These are phyloP conservation scores for Colletotrichum limetticola DNA, from an alignment of 2,329 filamentous ascomycete species.

Conservation along the genomic window DNA sequence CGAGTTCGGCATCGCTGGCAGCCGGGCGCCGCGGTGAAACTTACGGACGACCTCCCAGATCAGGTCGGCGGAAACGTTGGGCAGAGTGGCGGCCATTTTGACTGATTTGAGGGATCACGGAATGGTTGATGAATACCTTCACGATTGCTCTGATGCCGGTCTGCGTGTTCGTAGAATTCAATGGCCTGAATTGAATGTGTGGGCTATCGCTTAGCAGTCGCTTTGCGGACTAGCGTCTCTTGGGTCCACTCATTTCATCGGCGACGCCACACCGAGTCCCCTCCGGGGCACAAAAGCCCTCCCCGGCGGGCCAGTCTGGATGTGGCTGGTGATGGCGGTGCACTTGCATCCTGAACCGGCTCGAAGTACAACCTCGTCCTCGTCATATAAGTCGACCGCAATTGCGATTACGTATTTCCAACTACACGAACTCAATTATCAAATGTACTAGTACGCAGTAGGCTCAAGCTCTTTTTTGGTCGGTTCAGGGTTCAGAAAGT, in stretches of 20 bases:
- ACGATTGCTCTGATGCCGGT: slow-evolving; percentile 21
- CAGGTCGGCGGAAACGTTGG: slow-evolving; percentile 89
- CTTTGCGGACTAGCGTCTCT: slow-evolving; percentile 27
- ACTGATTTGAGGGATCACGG: slow-evolving; percentile 49
- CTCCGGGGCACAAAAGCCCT: slow-evolving; percentile 31
- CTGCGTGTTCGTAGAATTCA: slow-evolving; percentile 38
- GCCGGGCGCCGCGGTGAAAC: slow-evolving; percentile 52
- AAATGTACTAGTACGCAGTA: neutral
- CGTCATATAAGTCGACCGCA: neutral
- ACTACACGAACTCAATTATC: neutral
- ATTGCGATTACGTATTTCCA: neutral
- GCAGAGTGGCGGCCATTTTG: slow-evolving; percentile 68
- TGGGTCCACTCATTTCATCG: neutral
- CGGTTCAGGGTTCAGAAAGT: too few relatives aligned
- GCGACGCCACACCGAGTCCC: slow-evolving; percentile 3
- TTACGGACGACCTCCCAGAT: slow-evolving; percentile 96
- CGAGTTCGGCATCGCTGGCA: neutral
- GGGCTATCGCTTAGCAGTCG: slow-evolving; percentile 49
- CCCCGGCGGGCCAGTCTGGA: slow-evolving; percentile 1
- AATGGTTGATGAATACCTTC: slow-evolving; percentile 38
- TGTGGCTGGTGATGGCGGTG: slow-evolving; percentile 33
- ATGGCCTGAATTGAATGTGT: slow-evolving; percentile 45
- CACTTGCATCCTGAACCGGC: neutral
- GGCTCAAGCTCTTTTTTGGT: too few relatives aligned
- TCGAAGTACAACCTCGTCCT: neutral